Percentiles rank a stretch among this genome's conserved stretches.
Evolutionary conservation across 768 basidiomycete species (phyloP).

Genomic region (Cantharellus cinnabarinus): DNA sequence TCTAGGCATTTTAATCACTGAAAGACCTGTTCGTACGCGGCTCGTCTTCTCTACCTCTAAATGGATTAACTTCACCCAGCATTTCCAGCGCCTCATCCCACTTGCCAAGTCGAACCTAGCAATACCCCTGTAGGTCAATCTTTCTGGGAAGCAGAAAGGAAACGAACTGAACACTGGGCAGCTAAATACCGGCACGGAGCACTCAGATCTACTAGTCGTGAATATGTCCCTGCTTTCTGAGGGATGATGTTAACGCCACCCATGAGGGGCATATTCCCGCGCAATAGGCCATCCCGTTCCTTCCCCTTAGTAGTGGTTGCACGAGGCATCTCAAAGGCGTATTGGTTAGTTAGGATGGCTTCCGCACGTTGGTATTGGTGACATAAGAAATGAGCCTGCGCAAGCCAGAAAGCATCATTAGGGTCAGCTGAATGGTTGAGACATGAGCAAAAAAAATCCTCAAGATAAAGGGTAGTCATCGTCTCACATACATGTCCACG

Average conservation of each 20-base stretch:
- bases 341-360: constrained; percentile 71
- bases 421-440: constrained; percentile 44
- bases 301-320: constrained; percentile 11
- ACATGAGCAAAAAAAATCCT: constrained; percentile 1
- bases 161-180: constrained; percentile 70
- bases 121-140: constrained; percentile 7
- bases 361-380: constrained; percentile 92
- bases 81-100: constrained; percentile 85
- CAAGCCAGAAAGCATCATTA: constrained; percentile 98
- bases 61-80: constrained; percentile 84
- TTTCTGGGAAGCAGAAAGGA: not conserved
- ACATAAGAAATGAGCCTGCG: constrained; percentile 91
- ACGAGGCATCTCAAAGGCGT: constrained; percentile 28
- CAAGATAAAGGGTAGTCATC: constrained; percentile 2
- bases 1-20: too few relatives aligned
- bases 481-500: constrained; percentile 61
- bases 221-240: constrained; percentile 1
- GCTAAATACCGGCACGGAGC: constrained; percentile 91
- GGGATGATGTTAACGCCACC: constrained; percentile 4
- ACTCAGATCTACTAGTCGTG: constrained; percentile 66
- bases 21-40: constrained; percentile 25
- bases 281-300: constrained; percentile 3
- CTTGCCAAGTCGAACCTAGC: constrained; percentile 67
- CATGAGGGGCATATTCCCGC: not conserved
- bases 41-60: constrained; percentile 24